Percentiles rank a stretch among this genome's conserved stretches.
Conservation (phyloP, 345 rosid species). For the Dipteronia sinensis region DNA sequence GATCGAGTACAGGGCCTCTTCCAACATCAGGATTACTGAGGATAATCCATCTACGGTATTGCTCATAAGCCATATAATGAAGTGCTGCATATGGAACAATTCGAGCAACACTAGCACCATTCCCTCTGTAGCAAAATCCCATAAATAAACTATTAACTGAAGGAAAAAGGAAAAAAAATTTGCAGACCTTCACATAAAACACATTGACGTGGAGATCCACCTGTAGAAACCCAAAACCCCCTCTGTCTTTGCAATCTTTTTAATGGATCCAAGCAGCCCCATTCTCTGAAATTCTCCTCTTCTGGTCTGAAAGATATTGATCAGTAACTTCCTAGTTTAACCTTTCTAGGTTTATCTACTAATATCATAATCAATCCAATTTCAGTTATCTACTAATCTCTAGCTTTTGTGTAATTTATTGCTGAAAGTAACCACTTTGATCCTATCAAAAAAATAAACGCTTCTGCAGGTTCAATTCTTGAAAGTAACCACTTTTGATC, state of each 20-base stretch:
- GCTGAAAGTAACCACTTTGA: not conserved
- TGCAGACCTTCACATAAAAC: conserved; percentile 11
- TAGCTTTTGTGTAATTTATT: not conserved
- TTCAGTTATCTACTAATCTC: not conserved
- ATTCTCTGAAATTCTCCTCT: conserved; percentile 72
- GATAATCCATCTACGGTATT: conserved; percentile 93
- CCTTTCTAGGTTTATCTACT: not conserved
- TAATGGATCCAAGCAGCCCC: conserved; percentile 68
- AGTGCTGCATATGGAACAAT: conserved; percentile 95
- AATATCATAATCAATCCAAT: not conserved
- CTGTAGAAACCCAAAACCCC: conserved; percentile 89
- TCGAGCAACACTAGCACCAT: conserved; percentile 93
- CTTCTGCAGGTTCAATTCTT: too few species aligned
- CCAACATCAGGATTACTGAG: conserved; percentile 51
- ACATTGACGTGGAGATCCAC: conserved; percentile 37
- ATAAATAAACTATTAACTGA: conserved; percentile 11
- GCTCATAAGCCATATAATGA: conserved; percentile 93
- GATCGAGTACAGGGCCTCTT: conserved; percentile 90
- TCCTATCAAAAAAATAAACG: not conserved
- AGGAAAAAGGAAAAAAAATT: not conserved
- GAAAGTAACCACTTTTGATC: too few species aligned
- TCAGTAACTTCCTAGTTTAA: conserved; percentile 22
- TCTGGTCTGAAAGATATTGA: conserved; percentile 66
- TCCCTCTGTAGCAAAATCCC: conserved; percentile 57
- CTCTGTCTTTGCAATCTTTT: conserved; percentile 76